Percentiles rank a stretch among this genome's conserved stretches.
Conservation (phyloP, 345 rosid species). For the Viola odorata region DNA sequence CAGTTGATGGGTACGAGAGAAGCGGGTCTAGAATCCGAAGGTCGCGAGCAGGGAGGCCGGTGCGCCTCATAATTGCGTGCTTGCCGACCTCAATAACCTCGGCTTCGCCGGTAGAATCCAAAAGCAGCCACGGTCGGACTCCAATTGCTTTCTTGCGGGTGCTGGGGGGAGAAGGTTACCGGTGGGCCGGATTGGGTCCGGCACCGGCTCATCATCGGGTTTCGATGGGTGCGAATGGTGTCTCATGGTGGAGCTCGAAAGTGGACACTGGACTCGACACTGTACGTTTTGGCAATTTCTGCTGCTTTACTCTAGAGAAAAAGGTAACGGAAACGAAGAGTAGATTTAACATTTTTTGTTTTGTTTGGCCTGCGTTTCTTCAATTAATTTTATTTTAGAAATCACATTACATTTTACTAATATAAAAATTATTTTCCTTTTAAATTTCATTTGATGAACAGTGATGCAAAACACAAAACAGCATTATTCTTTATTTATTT, state of each 20-base stretch:
- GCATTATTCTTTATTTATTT: too few relatives aligned
- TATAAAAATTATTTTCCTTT: too few relatives aligned
- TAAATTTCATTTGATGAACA: too few relatives aligned
- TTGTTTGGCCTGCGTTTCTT: too few relatives aligned
- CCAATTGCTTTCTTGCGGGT: conserved; percentile 62
- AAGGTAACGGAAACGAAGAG: too few relatives aligned
- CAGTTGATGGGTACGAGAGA: conserved; percentile 82
- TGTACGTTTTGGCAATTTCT: too few relatives aligned
- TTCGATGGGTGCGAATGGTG: conserved; percentile 5
- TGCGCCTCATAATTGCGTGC: conserved; percentile 86
- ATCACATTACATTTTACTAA: too few relatives aligned
- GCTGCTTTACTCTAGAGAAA: too few relatives aligned
- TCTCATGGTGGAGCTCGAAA: conserved; percentile 12
- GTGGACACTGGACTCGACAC: too few relatives aligned
- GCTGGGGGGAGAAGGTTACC: neutral
- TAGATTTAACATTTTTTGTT: too few relatives aligned
- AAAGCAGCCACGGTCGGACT: conserved; percentile 61
- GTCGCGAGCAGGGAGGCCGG: conserved; percentile 86
- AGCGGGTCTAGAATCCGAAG: conserved; percentile 89
- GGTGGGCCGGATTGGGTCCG: conserved; percentile 7
- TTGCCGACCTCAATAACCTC: conserved; percentile 62
- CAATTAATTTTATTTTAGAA: too few relatives aligned
- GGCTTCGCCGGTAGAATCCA: conserved; percentile 52
- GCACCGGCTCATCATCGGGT: conserved; percentile 13
- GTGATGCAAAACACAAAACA: too few relatives aligned